Percentiles rank a stretch among this genome's conserved stretches.
These are phyloP conservation scores for Fistulifera pelliculosa DNA, from an alignment of 108 stramenopile species.

Conservation along the genomic window DNA sequence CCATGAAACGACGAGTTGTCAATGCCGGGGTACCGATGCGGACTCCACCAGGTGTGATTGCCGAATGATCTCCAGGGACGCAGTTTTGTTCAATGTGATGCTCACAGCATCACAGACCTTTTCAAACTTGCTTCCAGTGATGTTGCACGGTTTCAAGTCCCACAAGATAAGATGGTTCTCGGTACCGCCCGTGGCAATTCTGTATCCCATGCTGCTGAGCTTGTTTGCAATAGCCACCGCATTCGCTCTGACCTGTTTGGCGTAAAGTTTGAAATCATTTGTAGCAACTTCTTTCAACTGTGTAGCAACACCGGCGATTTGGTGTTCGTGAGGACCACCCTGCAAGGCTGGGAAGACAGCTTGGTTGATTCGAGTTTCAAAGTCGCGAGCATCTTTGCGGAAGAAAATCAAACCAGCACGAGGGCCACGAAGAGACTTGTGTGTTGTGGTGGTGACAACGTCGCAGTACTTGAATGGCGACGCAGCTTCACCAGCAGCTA, in stretches of 20 bases:
- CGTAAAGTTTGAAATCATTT: conserved; percentile 94
- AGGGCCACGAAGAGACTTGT: conserved; percentile 99
- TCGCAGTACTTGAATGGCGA: conserved; percentile 95
- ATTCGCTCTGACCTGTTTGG: conserved; percentile 90
- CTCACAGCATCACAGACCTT: conserved; percentile 94
- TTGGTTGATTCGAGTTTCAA: conserved; percentile 91
- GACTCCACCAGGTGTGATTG: conserved; percentile 98
- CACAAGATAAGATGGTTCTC: conserved; percentile 99
- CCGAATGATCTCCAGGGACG: conserved; percentile 95
- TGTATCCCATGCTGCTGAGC: conserved; percentile 85
- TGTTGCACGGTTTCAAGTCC: conserved; percentile 91
- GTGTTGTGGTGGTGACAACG: conserved; percentile 99
- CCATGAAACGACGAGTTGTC: conserved; percentile 85
- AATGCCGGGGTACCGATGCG: conserved; percentile 94
- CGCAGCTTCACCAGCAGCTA: conserved; percentile 86
- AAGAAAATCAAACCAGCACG: conserved; percentile 99
- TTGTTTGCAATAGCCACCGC: conserved; percentile 83
- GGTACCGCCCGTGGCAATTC: conserved; percentile 96
- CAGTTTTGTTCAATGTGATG: conserved; percentile 99
- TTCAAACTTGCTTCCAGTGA: conserved; percentile 98
- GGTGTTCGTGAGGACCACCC: conserved; percentile 99
- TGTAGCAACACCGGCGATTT: conserved; percentile 98
- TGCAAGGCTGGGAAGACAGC: conserved; percentile 99
- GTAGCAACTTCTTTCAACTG: conserved; percentile 96
- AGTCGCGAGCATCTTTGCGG: conserved; percentile 96